phyloP scores from a whole-genome alignment of 192 early-diverging fungal species.

The Coemansia sp. region DNA sequence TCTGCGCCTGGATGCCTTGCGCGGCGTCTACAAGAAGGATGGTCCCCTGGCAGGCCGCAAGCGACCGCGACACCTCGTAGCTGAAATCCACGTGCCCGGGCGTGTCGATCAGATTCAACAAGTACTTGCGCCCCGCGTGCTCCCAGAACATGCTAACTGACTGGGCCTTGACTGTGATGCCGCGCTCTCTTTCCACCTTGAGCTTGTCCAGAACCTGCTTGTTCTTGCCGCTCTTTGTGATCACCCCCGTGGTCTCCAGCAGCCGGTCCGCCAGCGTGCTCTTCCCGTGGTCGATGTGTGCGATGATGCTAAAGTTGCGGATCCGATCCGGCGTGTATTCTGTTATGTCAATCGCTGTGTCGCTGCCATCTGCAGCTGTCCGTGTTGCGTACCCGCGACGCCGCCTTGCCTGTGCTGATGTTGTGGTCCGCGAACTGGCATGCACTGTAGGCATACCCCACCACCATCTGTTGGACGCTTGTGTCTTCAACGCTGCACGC shows the following conservation, averaged over 20 bases:
- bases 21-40: conserved; percentile 89
- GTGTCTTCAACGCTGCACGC: background rate
- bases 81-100: conserved; percentile 93
- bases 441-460: background rate
- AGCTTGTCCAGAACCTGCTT: conserved; percentile 96
- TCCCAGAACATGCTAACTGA: conserved; percentile 88
- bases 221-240: conserved; percentile 65
- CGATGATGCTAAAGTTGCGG: conserved; percentile 91
- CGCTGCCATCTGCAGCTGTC: conserved; percentile 10
- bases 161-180: conserved; percentile 98
- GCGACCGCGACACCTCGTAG: conserved; percentile 92
- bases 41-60: conserved; percentile 93
- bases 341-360: conserved; percentile 58
- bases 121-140: conserved; percentile 74
- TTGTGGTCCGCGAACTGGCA: too few species aligned
- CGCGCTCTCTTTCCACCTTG: conserved; percentile 91
- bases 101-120: conserved; percentile 95
- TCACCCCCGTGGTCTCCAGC: conserved; percentile 88
- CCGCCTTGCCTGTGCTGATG: background rate
- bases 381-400: background rate
- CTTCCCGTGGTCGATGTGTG: conserved; percentile 88
- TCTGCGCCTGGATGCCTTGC: conserved; percentile 97
- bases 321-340: conserved; percentile 76
- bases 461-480: background rate
- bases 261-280: conserved; percentile 91